phyloP scores from a whole-genome alignment of 1,284 basidiomycete species.

The Rugosomyces carneus region DNA sequence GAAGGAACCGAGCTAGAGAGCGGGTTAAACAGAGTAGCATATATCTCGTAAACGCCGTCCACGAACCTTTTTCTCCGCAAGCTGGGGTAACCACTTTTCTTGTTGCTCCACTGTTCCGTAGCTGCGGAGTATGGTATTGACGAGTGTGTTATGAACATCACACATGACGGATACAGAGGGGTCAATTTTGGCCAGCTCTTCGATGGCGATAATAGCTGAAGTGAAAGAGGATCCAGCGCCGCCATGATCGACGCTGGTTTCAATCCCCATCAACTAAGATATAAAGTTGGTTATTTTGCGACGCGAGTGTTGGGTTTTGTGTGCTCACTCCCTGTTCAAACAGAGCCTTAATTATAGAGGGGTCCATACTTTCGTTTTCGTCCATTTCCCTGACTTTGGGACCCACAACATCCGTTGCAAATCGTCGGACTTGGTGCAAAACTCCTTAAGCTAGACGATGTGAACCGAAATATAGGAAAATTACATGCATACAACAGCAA shows the following conservation, averaged over 20 bases:
- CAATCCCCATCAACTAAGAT: constrained; percentile 90
- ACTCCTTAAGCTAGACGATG: background rate
- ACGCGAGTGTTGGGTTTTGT: background rate
- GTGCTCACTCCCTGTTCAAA: constrained; percentile 89
- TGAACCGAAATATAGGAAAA: background rate
- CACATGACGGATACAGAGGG: constrained; percentile 95
- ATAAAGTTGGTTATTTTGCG: background rate
- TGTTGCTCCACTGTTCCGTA: constrained; percentile 84
- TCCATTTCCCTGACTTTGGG: constrained; percentile 97
- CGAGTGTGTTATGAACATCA: constrained; percentile 97
- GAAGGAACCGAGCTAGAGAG: constrained; percentile 84
- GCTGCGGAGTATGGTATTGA: constrained; percentile 91
- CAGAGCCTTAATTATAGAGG: constrained; percentile 79
- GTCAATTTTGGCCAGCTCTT: constrained; percentile 95
- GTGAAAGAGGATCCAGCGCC: constrained; percentile 93
- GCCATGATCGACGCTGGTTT: constrained; percentile 79
- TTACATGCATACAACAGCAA: background rate
- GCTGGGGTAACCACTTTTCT: constrained; percentile 84
- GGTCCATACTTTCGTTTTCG: constrained; percentile 95
- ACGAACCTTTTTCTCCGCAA: constrained; percentile 72
- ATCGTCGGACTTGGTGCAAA: constrained; percentile 64
- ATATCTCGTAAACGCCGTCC: background rate
- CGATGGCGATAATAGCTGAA: constrained; percentile 93
- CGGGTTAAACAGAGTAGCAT: constrained; percentile 2
- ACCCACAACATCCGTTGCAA: constrained; percentile 83